Base-by-base conservation (phyloP, 768 basidiomycete species). In the Tylopilus balloui region DNA sequence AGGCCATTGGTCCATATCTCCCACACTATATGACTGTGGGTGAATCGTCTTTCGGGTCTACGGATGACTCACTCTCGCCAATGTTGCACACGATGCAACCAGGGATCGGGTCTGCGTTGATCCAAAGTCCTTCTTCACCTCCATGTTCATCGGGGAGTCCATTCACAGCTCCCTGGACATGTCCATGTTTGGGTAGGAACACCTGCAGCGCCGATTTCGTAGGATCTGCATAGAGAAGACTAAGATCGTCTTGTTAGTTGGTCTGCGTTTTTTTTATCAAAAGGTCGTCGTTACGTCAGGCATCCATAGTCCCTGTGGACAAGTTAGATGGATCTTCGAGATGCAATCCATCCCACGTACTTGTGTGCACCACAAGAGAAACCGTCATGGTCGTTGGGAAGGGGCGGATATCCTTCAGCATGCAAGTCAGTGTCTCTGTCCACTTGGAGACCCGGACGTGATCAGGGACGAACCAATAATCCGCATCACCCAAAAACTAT, bases 341-440 rank as follows among this genome's bases (percentile, higher is more conserved):
- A 25, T 27, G 12, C 15, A 12, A n/a, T n/a, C 25, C 7, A 44
- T 32, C 25, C 10, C 13, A 24, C 51, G 63, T 60, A 91, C 90
- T 85, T 92, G 70, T 96, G 92, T 21, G 87, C 88, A 23, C 92
- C 92, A 58, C 92, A 95, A 14, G 89, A 92, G 62, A 88, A 80
- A 3, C 92, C 92, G 29, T 90, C 84, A 45, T 88, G 78, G 40
- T 83, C 79, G 25, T 78, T 71, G 0, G 92, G 88, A 19, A 96
- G 76, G 1, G 88, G 89, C 3, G 93, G 93, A 61, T 96, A 96
- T 4, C 91, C 87, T 88, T 45, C 31, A 17, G n/a, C 39, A 13
- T 48, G 12, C 28, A n/a, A 13, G 28, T 42, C 40, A 45, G 35
- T 24, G 31, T 24, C 17, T 31, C 25, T 24, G 20, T 45, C 12